Base-by-base conservation (phyloP, 23 red algal genomes). In the Agarophyton chilense region DNA sequence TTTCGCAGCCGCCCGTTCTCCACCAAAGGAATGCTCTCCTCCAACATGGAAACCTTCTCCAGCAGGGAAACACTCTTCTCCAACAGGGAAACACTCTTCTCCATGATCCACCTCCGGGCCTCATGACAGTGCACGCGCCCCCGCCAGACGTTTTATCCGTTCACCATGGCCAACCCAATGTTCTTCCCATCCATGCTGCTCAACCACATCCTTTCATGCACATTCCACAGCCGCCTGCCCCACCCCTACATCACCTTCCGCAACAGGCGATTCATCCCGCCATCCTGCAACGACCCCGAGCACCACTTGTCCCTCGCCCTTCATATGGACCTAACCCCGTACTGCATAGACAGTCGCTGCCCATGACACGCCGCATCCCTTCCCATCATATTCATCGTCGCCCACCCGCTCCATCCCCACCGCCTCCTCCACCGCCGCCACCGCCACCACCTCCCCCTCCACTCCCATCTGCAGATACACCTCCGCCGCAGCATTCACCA, bases 131-230 rank as follows among this genome's bases (percentile, higher is more conserved):
- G 41, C 68, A 47, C 21, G 40, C 68, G 43, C 43, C 39, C 8
- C 21, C 68, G n/a, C 68, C 68, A 0, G 68, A 74, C 39, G 43
- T 47, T 24, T 9, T 74, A 29, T 4, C 40, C 43, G 68, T 74
- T 74, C 68, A 74, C 68, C 68, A 10, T 24, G 40, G 21, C 9
- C 68, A 45, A 47, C 68, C 60, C 22, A 58, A 8, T 28, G 55
- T 73, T 73, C 67, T 78, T 18, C 32, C 51, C 4, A 78, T 78
- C 10, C 73, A 78, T 18, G 21, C 5, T 78, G 14, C 44, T 51
- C 73, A 54, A 55, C 73, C 73, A 26, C 2, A n/a, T 22, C 51
- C 36, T 78, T 80, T 80, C 77, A 61, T 61, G 14, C 77, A 50
- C 51, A 28, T 61, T 3, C 11, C 54, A 2, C 77, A 40, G 9